Evolutionary conservation across 2,329 filamentous ascomycete genomes (phyloP), one percentile per base, ranked within the genome.

Genomic region (Aphanoascus verrucosus): DNA sequence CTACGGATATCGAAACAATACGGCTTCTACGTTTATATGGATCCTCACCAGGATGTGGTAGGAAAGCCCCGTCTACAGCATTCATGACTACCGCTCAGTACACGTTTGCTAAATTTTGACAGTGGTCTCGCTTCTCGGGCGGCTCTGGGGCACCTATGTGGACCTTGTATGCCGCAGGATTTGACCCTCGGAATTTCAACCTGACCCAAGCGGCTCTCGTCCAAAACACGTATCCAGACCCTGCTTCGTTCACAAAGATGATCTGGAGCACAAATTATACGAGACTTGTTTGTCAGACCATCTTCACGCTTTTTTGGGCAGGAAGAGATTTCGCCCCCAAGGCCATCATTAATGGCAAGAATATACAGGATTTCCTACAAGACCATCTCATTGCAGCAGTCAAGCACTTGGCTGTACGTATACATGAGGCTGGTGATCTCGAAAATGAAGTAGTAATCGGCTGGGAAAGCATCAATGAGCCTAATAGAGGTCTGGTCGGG

Each of bases 181-280:
- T 98, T 45, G 88, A 98, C 65, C 93, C 93, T 0, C 78, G 84
- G 67, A 83, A 80, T 59, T 96, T 98, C 64, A 82, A 83, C 50
- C 82, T 81, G 17, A 98, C 90, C 12, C 86, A 96, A 69, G 91
- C 91, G 3, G 88, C 93, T 37, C 79, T 97, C 56, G 91, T 98
- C 5, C 93, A 98, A 51, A 98, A 97, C 64, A 94, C 87, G 1
- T 96, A 88, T 65, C 83, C 87, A 8, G 80, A 94, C 17, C 88
- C 90, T 7, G 83, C 83, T 23, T 78, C 84, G 1, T 98, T 91
- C 60, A 93, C 93, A 20, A 97, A 96, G 73, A 98, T 98, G 94
- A 91, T 97, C 55, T 98, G 93, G 93, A 89, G 91, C 14, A 97
- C 94, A 49, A 98, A 98, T 67, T 98, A 98, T 69, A 86, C 82